Evolutionary conservation across 2,329 filamentous ascomycete genomes (phyloP).

Genomic region (Teratosphaeria zuluensis): DNA sequence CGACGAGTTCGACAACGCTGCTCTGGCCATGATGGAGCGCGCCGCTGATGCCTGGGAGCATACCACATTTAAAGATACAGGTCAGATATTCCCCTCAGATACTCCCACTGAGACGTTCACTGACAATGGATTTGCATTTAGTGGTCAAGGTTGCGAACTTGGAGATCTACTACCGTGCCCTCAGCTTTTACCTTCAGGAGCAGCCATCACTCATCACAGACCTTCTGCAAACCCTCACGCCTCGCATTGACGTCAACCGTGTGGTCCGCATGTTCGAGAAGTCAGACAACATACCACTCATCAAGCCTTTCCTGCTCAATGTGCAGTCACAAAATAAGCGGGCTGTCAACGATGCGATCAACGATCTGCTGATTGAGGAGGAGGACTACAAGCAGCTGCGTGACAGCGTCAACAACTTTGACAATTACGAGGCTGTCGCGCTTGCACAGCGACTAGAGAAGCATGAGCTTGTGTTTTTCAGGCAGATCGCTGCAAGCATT

Average conservation of each 20-base stretch:
- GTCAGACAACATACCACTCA: constrained; percentile 93
- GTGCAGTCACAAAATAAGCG: constrained; percentile 98
- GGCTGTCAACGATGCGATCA: constrained; percentile 94
- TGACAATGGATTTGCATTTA: not conserved
- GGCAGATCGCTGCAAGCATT: constrained; percentile 94
- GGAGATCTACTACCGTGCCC: constrained; percentile 95
- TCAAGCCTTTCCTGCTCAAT: constrained; percentile 96
- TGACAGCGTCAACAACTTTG: constrained; percentile 96
- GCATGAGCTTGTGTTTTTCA: constrained; percentile 97
- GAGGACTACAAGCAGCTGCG: constrained; percentile 98
- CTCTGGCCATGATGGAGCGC: constrained; percentile 94
- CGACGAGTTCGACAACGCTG: constrained; percentile 96
- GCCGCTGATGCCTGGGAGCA: constrained; percentile 98
- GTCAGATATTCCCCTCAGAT: not conserved
- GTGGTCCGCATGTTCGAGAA: constrained; percentile 99
- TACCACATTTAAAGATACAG: constrained; percentile 93
- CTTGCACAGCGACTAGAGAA: constrained; percentile 88
- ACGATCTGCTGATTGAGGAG: constrained; percentile 94
- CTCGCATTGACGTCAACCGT: constrained; percentile 93
- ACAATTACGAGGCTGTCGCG: constrained; percentile 95
- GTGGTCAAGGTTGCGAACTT: constrained; percentile 95
- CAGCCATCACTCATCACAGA: constrained; percentile 95
- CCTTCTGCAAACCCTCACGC: constrained; percentile 79
- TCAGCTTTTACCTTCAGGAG: constrained; percentile 96
- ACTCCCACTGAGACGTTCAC: constrained; percentile 27